Evolutionary conservation across 306 rosid species (phyloP).

Genomic region (Pyrus betulifolia): DNA sequence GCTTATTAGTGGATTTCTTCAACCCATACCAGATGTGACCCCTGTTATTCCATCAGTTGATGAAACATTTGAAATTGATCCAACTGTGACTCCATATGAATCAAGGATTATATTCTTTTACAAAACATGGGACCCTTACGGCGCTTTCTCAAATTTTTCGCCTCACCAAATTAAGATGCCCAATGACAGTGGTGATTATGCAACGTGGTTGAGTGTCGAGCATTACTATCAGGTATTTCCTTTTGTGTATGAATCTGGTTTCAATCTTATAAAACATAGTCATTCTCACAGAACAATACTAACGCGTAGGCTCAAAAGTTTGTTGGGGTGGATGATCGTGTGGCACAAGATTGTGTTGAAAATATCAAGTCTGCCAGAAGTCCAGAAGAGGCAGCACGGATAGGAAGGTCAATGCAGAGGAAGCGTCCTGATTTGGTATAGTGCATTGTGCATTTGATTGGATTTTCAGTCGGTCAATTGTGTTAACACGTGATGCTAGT

Average conservation of each 20-base stretch:
- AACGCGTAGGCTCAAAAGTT: constrained; percentile 67
- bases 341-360: constrained; percentile 52
- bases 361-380: constrained; percentile 68
- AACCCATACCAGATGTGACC: constrained; percentile 63
- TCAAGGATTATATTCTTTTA: constrained; percentile 70
- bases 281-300: constrained; percentile 1
- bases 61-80: constrained; percentile 77
- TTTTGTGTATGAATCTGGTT: constrained; percentile 9
- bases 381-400: constrained; percentile 87
- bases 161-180: constrained; percentile 76
- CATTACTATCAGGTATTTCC: constrained; percentile 89
- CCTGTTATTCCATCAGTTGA: constrained; percentile 75
- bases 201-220: constrained; percentile 78
- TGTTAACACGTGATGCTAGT: background rate
- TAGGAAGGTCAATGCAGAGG: constrained; percentile 81
- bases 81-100: constrained; percentile 67
- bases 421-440: constrained; percentile 59
- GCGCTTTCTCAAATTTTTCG: constrained; percentile 85
- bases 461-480: background rate
- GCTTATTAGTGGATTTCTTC: constrained; percentile 84
- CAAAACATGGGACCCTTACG: constrained; percentile 88
- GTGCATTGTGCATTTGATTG: background rate
- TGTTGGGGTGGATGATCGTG: constrained; percentile 53
- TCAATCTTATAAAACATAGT: background rate
- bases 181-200: constrained; percentile 50